Percentiles rank a stretch among this genome's conserved stretches.
Evolutionary conservation across 2,329 filamentous ascomycete species (phyloP).

Genomic region (Epichloe sibirici): DNA sequence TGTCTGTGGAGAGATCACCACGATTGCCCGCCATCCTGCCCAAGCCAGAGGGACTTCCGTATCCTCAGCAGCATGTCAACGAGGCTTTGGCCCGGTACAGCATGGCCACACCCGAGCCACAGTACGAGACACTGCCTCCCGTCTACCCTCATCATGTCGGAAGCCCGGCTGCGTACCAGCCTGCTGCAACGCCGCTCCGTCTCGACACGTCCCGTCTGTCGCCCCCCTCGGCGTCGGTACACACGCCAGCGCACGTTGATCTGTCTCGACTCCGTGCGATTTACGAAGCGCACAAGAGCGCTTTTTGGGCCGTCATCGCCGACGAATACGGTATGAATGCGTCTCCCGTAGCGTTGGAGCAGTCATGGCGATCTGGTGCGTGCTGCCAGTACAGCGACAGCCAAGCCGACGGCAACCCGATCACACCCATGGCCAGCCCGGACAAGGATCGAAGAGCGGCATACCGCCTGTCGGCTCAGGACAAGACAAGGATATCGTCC

Average conservation of each 20-base stretch:
- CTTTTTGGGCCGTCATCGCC: slow-evolving; percentile 64
- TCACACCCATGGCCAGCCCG: slow-evolving; percentile 41
- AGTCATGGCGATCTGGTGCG: slow-evolving; percentile 49
- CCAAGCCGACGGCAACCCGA: slow-evolving; percentile 29
- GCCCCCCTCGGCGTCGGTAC: slow-evolving; percentile 20
- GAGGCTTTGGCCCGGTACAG: slow-evolving; percentile 28
- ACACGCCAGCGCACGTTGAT: slow-evolving; percentile 39
- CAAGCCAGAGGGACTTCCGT: slow-evolving; percentile 45
- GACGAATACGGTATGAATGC: slow-evolving; percentile 56
- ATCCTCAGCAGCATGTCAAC: slow-evolving; percentile 19
- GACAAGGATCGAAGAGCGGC: slow-evolving; percentile 31
- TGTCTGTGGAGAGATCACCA: slow-evolving; percentile 30
- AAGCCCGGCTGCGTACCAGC: slow-evolving; percentile 18
- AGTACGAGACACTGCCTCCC: slow-evolving; percentile 33
- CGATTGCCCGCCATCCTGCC: slow-evolving; percentile 52
- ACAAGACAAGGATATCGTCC: slow-evolving; percentile 50
- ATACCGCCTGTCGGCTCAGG: slow-evolving; percentile 27
- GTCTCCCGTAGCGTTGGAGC: slow-evolving; percentile 52
- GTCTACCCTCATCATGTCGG: slow-evolving; percentile 22
- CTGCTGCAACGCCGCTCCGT: slow-evolving; percentile 35
- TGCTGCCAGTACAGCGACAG: slow-evolving; percentile 25
- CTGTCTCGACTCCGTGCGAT: slow-evolving; percentile 54
- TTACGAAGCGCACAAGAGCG: slow-evolving; percentile 56
- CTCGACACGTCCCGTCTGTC: slow-evolving; percentile 46
- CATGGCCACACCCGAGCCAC: slow-evolving; percentile 29